These are phyloP conservation scores for Sphagnurus paluster DNA, from an alignment of 1,284 basidiomycete genomes.

Conservation along the genomic window DNA sequence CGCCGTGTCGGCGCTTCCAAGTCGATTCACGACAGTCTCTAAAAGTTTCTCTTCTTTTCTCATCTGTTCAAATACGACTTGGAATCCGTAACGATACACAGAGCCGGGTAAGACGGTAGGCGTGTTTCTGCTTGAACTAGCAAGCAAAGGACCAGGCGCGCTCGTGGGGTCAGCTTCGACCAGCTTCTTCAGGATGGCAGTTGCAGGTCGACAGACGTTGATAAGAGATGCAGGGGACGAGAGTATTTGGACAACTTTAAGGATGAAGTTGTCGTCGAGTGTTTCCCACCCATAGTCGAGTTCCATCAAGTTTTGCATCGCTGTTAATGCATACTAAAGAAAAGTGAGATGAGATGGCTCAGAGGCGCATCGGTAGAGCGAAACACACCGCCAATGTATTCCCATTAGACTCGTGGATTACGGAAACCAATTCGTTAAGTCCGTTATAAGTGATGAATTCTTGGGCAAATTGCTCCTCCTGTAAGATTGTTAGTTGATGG, in stretches of 20 bases:
- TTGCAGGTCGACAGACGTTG: slow-evolving; percentile 96
- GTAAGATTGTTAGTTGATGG: slow-evolving; percentile 14
- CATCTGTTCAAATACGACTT: slow-evolving; percentile 82
- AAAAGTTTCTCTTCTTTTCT: slow-evolving; percentile 62
- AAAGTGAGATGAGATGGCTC: slow-evolving; percentile 6
- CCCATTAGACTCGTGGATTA: slow-evolving; percentile 71
- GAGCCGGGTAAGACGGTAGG: slow-evolving; percentile 59
- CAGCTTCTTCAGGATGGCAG: slow-evolving; percentile 87
- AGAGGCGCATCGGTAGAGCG: slow-evolving; percentile 12
- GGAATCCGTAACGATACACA: slow-evolving; percentile 80
- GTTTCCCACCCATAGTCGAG: slow-evolving; percentile 79
- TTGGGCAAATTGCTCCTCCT: slow-evolving; percentile 88
- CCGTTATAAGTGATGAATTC: slow-evolving; percentile 86
- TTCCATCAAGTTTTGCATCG: slow-evolving; percentile 87
- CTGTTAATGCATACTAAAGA: slow-evolving; percentile 74
- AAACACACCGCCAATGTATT: slow-evolving; percentile 80
- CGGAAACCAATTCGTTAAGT: slow-evolving; percentile 69
- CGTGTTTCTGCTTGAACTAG: slow-evolving; percentile 60
- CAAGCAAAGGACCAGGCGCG: slow-evolving; percentile 53
- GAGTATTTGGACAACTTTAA: slow-evolving; percentile 79
- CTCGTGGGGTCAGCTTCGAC: slow-evolving; percentile 78
- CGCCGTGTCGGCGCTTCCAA: slow-evolving; percentile 82
- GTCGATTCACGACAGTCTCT: slow-evolving; percentile 75
- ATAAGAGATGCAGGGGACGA: slow-evolving; percentile 76
- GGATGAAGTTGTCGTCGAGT: slow-evolving; percentile 73